Evolutionary conservation across 148 eudicot genomes (phyloP).

Genomic region (Mesembryanthemum crystallinum): DNA sequence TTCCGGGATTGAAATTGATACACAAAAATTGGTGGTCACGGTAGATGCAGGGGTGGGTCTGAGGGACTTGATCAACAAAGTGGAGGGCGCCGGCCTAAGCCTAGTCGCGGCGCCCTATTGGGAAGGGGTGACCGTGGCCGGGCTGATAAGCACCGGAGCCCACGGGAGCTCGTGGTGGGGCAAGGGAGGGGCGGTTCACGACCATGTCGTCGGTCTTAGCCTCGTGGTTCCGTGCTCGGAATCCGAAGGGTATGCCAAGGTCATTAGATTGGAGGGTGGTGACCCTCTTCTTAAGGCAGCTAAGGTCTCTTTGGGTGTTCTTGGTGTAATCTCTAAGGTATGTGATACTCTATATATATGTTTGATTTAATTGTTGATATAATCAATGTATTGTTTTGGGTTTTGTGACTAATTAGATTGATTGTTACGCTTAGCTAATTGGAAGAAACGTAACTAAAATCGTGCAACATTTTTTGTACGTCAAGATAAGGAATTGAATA

Average conservation of each 20-base stretch:
- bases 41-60: constrained; percentile 67
- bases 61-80: constrained; percentile 48
- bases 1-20: constrained; percentile 40
- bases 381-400: not conserved
- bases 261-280: constrained; percentile 34
- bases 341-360: too few species aligned
- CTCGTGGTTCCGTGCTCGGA: constrained; percentile 44
- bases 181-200: constrained; percentile 75
- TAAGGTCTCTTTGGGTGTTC: constrained; percentile 66
- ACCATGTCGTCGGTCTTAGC: constrained; percentile 59
- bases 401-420: not conserved
- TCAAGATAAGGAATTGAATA: too few species aligned
- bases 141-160: constrained; percentile 60
- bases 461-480: too few species aligned
- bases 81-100: constrained; percentile 55
- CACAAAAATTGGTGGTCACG: constrained; percentile 37
- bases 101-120: constrained; percentile 75
- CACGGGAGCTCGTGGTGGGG: constrained; percentile 98
- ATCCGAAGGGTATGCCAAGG: constrained; percentile 61
- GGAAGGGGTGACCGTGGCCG: constrained; percentile 79
- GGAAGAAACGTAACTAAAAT: too few species aligned
- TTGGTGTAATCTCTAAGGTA: constrained; percentile 89
- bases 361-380: not conserved
- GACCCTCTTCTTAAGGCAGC: constrained; percentile 56
- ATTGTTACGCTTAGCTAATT: too few species aligned